phyloP scores from a whole-genome alignment of 805 yeast species.

The Teunomyces cretensis region DNA sequence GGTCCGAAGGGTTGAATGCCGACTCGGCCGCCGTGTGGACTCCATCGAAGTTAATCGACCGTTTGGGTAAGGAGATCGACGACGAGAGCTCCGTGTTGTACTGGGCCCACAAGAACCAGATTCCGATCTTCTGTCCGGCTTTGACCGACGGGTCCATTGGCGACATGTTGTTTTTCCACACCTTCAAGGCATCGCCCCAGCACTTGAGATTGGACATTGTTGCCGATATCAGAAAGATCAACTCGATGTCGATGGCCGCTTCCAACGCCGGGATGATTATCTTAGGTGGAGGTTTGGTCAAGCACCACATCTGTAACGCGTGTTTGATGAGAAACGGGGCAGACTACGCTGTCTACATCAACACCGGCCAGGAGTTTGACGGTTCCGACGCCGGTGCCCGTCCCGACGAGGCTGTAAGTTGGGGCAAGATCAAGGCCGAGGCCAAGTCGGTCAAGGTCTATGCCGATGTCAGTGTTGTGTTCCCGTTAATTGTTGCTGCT shows the following conservation, averaged over 20 bases:
- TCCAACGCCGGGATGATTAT: conserved; percentile 92
- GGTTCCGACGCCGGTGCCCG: conserved; percentile 99
- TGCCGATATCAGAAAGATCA: conserved; percentile 86
- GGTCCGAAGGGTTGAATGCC: conserved; percentile 59
- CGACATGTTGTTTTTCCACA: conserved; percentile 98
- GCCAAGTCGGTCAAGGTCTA: conserved; percentile 90
- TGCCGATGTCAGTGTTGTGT: conserved; percentile 92
- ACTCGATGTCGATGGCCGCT: conserved; percentile 94
- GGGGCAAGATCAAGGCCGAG: conserved; percentile 98
- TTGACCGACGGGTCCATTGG: conserved; percentile 98
- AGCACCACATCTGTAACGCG: conserved; percentile 97
- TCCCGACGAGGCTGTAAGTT: conserved; percentile 97
- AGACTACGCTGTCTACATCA: conserved; percentile 93
- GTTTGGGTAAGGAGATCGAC: conserved; percentile 92
- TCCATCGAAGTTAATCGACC: conserved; percentile 87
- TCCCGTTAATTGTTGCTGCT: conserved; percentile 96
- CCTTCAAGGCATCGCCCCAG: conserved; percentile 89
- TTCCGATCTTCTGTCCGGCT: conserved; percentile 97
- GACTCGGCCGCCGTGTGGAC: conserved; percentile 78
- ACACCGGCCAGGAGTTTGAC: conserved; percentile 98
- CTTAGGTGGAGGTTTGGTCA: conserved; percentile 93
- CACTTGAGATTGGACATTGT: conserved; percentile 91
- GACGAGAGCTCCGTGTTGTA: conserved; percentile 91
- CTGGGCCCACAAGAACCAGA: conserved; percentile 97
- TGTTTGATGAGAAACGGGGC: conserved; percentile 99